Percentiles rank a stretch among this genome's conserved stretches.
Conservation (phyloP, 2,329 filamentous ascomycete species). For the Didymella lethalis region DNA sequence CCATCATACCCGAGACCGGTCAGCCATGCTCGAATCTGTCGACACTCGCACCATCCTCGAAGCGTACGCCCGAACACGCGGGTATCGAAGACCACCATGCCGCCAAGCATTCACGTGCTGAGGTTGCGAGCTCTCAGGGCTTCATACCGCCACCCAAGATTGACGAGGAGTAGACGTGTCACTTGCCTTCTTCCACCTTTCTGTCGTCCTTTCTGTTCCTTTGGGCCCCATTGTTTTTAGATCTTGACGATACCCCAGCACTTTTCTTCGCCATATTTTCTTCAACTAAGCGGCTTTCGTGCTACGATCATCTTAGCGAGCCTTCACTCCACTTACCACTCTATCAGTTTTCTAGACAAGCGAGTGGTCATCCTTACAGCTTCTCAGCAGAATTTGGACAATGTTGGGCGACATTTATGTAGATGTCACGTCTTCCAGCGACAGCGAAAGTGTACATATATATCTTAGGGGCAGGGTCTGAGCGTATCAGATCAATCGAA, state of each 20-base stretch:
- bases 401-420: constrained; percentile 5
- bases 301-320: constrained; percentile 11
- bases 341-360: not conserved
- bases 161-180: constrained; percentile 41
- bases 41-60: constrained; percentile 19
- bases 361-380: not conserved
- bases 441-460: constrained; percentile 7
- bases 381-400: not conserved
- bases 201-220: constrained; percentile 9
- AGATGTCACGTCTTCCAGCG: constrained; percentile 9
- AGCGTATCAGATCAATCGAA: constrained; percentile 9
- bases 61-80: constrained; percentile 16
- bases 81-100: constrained; percentile 40
- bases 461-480: constrained; percentile 4
- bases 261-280: constrained; percentile 9
- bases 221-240: constrained; percentile 12
- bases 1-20: constrained; percentile 35
- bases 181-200: not conserved
- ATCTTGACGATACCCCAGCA: constrained; percentile 25
- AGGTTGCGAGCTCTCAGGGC: constrained; percentile 39
- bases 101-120: constrained; percentile 48
- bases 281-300: constrained; percentile 2
- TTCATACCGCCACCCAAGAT: constrained; percentile 56
- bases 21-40: constrained; percentile 29
- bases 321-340: constrained; percentile 11